phyloP scores from a whole-genome alignment of 306 rosid genomes.

The Mimosa pudica region DNA sequence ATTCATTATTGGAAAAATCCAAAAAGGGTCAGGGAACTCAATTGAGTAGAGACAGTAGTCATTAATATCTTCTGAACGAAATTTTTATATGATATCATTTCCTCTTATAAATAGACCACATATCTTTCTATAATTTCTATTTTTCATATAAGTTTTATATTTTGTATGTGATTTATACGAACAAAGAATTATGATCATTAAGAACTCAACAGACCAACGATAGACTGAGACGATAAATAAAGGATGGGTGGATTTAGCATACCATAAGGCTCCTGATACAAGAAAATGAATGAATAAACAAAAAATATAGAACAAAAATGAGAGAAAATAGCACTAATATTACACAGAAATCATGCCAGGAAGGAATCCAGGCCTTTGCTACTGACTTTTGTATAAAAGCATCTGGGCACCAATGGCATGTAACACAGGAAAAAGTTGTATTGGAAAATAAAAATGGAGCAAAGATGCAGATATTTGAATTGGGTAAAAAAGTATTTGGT shows the following conservation, averaged over 20 bases:
- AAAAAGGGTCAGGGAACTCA: neutral
- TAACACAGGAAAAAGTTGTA: slow-evolving; percentile 37
- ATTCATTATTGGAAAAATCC: neutral
- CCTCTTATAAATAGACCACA: no score
- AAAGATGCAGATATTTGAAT: slow-evolving; percentile 17
- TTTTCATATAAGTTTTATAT: no score
- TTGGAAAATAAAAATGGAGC: neutral
- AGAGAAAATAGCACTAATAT: slow-evolving; percentile 29
- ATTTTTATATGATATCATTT: no score
- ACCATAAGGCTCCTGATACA: slow-evolving; percentile 35
- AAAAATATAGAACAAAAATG: slow-evolving; percentile 20
- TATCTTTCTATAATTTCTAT: no score
- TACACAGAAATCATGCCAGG: slow-evolving; percentile 43
- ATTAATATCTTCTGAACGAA: neutral
- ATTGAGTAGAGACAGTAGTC: neutral
- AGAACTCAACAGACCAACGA: no score
- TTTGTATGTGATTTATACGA: no score
- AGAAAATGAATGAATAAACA: slow-evolving; percentile 46
- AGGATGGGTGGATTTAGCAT: slow-evolving; percentile 30
- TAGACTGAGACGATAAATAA: slow-evolving; percentile 18
- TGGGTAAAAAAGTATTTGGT: slow-evolving; percentile 39
- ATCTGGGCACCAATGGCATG: slow-evolving; percentile 52
- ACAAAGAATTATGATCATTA: no score
- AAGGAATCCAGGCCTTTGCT: slow-evolving; percentile 47
- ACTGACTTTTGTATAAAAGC: slow-evolving; percentile 62